phyloP scores from a whole-genome alignment of 139 green algal genomes.

The Nannochloris sp. region DNA sequence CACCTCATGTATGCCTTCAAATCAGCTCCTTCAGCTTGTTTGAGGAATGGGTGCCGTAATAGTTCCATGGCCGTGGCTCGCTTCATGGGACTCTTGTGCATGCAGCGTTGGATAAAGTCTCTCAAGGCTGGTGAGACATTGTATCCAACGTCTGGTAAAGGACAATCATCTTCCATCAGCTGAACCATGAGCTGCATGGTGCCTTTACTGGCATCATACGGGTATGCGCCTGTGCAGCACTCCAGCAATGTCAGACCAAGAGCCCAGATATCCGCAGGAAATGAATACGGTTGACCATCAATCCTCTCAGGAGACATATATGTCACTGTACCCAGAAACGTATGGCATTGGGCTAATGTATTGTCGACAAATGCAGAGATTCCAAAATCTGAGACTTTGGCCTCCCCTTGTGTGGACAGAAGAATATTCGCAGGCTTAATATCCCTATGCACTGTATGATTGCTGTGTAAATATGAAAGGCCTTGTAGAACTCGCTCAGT shows the following conservation, averaged over 20 bases:
- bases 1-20: constrained; percentile 28
- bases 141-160: constrained; percentile 23
- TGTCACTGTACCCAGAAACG: constrained; percentile 86
- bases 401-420: constrained; percentile 57
- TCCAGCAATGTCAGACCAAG: constrained; percentile 86
- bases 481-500: constrained; percentile 59
- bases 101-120: constrained; percentile 66
- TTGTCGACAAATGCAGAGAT: constrained; percentile 77
- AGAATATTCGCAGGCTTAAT: constrained; percentile 94
- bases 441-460: constrained; percentile 76
- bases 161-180: constrained; percentile 53
- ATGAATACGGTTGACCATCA: constrained; percentile 71
- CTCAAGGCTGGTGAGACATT: constrained; percentile 56
- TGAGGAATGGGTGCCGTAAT: constrained; percentile 61
- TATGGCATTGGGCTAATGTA: constrained; percentile 74
- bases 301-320: constrained; percentile 98
- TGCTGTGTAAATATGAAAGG: constrained; percentile 70
- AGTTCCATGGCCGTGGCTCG: constrained; percentile 55
- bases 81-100: constrained; percentile 60
- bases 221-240: constrained; percentile 76
- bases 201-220: constrained; percentile 65
- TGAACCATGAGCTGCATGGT: constrained; percentile 74
- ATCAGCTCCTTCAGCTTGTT: constrained; percentile 3
- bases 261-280: constrained; percentile 73
- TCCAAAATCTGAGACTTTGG: constrained; percentile 89